phyloP scores from a whole-genome alignment of 106 monocot genomes.

The Amphibolis antarctica region DNA sequence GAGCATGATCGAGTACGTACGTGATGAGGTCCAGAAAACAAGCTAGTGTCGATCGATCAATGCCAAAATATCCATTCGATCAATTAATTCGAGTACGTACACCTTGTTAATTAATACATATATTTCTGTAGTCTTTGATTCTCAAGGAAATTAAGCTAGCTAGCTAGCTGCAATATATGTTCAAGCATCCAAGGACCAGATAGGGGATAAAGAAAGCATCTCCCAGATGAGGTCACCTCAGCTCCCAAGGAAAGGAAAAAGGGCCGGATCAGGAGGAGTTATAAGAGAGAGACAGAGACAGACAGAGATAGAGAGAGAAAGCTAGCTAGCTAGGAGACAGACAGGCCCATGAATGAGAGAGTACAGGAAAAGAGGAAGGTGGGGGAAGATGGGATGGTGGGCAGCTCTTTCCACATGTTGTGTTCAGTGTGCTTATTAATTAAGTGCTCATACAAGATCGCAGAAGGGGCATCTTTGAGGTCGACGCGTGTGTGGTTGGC shows the following conservation, averaged over 20 bases:
- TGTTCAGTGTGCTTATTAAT: not conserved
- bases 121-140: no score
- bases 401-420: constrained; percentile 4
- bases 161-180: no score
- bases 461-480: not conserved
- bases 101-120: no score
- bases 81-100: no score
- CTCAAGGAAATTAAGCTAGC: no score
- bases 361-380: no score
- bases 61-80: no score
- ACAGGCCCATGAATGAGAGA: constrained; percentile 3
- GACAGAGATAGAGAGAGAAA: not conserved
- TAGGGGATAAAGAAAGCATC: constrained; percentile 2
- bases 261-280: not conserved
- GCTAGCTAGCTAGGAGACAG: not conserved
- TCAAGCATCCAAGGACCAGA: not conserved
- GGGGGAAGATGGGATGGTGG: not conserved
- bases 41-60: not conserved
- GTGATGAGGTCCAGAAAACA: no score
- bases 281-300: not conserved
- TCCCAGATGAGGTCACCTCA: constrained; percentile 2
- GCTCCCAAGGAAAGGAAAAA: not conserved
- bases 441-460: not conserved
- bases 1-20: no score
- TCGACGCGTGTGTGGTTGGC: not conserved